Base-by-base conservation (phyloP, 2,329 filamentous ascomycete species). In the Westerdykella ornata region DNA sequence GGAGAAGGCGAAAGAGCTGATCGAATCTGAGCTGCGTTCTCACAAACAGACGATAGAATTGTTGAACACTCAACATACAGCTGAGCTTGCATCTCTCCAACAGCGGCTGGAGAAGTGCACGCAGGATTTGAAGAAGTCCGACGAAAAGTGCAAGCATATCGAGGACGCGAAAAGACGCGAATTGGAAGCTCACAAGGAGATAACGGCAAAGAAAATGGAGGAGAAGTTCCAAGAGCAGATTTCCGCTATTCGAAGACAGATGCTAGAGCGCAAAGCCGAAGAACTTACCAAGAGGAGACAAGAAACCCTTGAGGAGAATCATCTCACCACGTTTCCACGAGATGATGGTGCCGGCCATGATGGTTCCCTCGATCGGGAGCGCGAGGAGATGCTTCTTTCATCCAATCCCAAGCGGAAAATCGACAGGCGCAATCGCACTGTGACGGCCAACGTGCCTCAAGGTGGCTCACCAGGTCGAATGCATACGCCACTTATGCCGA, bases 401-500 rank as follows among this genome's bases (percentile, higher is more conserved):
- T 4, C 22, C 22, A 26, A 26, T 4, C 22, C 7, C 3, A 52
- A 47, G 37, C 60, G 53, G 43, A 58, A 51, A 20, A 45, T 56
- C 16, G 45, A 46, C 22, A 49, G 56, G 7, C 41, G 50, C 9
- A 53, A 51, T 14, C 22, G 8, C 22, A 26, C 22, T 8, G 22
- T 4, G 4, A 26, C 22, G 7, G 22, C 22, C 3, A 26, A 26
- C 7, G 12, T 9, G 7, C 8, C 8, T 7, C 22, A 11, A 11
- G 22, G 22, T 9, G 22, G 12, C 8, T 9, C 22, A 9, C 2
- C 22, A 9, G 7, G 22, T 26, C 22, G 22, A 9, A 9, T 8
- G 22, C 8, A 11, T 26, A 7, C 22, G 3, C 4, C 12, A 4
- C 22, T 3, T 7, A 26, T 5, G 20, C 9, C 9, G 20, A 9